Evolutionary conservation across 495 filamentous ascomycete genomes (phyloP).

Genomic region (Neurospora sp.): DNA sequence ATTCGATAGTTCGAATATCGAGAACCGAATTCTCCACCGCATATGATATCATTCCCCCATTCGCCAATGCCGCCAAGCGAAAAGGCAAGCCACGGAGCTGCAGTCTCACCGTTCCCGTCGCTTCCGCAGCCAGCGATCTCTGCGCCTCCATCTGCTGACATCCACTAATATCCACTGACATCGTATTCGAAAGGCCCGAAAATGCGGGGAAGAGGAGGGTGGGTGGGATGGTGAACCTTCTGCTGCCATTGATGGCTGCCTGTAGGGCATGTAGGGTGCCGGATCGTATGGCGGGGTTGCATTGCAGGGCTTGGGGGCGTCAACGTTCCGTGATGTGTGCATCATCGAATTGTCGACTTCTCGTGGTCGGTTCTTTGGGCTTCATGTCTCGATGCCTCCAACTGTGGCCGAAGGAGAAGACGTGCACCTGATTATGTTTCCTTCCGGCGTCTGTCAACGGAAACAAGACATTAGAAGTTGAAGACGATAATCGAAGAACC

Average conservation of each 20-base stretch:
- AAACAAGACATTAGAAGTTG: no score
- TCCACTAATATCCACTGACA: background rate
- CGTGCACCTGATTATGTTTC: no score
- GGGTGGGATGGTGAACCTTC: background rate
- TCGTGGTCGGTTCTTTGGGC: background rate
- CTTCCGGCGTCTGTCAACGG: no score
- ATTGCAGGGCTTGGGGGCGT: background rate
- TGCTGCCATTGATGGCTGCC: background rate
- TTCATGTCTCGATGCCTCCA: no score
- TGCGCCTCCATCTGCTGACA: background rate
- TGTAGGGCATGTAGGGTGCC: background rate
- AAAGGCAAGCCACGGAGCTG: background rate
- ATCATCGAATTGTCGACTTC: background rate
- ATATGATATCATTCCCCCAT: background rate
- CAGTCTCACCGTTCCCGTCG: background rate
- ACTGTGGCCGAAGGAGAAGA: no score
- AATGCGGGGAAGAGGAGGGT: background rate
- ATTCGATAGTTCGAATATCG: background rate
- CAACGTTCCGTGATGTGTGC: background rate
- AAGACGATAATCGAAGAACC: background rate
- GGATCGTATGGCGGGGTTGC: background rate
- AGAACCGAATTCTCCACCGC: background rate
- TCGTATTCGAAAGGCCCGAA: background rate
- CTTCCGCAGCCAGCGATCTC: background rate
- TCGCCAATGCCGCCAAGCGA: background rate